These are phyloP conservation scores for Pseudozyma flocculosa DNA, from an alignment of 1,284 basidiomycete genomes.

Conservation along the genomic window DNA sequence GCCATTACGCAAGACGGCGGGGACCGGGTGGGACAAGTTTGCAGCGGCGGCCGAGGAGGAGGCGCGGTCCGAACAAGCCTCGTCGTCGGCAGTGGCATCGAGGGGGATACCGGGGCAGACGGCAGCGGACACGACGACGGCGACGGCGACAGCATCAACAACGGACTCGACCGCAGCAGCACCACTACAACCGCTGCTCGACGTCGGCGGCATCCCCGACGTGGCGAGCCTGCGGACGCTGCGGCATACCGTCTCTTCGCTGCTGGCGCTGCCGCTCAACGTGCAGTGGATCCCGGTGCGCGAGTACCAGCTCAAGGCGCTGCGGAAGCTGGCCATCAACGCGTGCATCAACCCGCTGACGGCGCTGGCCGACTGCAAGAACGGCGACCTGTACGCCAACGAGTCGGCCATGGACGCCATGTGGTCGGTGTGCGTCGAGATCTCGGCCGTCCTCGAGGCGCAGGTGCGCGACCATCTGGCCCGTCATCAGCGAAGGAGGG, in stretches of 20 bases:
- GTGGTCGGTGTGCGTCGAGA: slow-evolving; percentile 45
- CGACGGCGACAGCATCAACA: too few relatives aligned
- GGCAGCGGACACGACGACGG: too few relatives aligned
- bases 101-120: too few relatives aligned
- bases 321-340: slow-evolving; percentile 83
- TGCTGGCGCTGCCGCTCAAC: slow-evolving; percentile 48
- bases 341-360: slow-evolving; percentile 84
- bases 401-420: slow-evolving; percentile 43
- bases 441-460: slow-evolving; percentile 41
- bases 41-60: slow-evolving; percentile 9
- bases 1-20: background rate
- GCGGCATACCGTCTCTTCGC: slow-evolving; percentile 35
- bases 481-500: slow-evolving; percentile 1
- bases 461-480: slow-evolving; percentile 37
- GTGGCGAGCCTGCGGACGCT: slow-evolving; percentile 29
- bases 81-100: too few relatives aligned
- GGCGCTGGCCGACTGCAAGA: slow-evolving; percentile 75
- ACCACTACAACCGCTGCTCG: slow-evolving; percentile 23
- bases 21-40: slow-evolving; percentile 25
- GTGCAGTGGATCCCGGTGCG: slow-evolving; percentile 69
- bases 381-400: slow-evolving; percentile 66
- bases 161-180: too few relatives aligned
- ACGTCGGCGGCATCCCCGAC: slow-evolving; percentile 39
- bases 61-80: too few relatives aligned
- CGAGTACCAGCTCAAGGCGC: slow-evolving; percentile 71